Conservation (phyloP, 805 yeast genomes). For the Isabelozyma pseudorhagii region DNA sequence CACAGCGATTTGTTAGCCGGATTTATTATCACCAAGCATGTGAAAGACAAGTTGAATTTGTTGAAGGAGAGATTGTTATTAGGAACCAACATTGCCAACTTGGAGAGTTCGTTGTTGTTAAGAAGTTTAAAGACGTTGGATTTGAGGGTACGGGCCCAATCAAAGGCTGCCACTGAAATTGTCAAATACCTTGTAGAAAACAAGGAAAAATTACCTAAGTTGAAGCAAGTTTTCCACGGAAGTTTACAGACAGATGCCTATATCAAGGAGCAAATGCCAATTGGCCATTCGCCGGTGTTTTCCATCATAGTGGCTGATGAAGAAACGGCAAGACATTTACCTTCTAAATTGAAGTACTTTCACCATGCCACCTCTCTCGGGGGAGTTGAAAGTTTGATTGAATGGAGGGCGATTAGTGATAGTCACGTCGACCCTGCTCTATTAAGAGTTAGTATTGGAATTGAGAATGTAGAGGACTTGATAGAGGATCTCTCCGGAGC, state of each 20-base stretch:
- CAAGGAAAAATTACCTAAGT: constrained; percentile 39
- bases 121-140: constrained; percentile 82
- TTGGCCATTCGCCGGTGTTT: constrained; percentile 71
- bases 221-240: constrained; percentile 62
- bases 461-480: constrained; percentile 74
- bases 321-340: constrained; percentile 59
- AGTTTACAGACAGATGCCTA: constrained; percentile 71
- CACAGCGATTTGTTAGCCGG: constrained; percentile 91
- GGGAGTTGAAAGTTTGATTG: constrained; percentile 86
- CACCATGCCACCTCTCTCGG: constrained; percentile 93
- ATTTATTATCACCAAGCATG: constrained; percentile 61
- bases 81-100: constrained; percentile 77
- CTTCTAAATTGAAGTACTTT: constrained; percentile 64
- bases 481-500: constrained; percentile 71
- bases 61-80: constrained; percentile 61
- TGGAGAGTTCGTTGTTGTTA: constrained; percentile 70
- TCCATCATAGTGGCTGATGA: constrained; percentile 52
- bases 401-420: constrained; percentile 79
- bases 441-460: constrained; percentile 76
- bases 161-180: constrained; percentile 56
- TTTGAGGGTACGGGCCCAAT: constrained; percentile 66
- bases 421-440: constrained; percentile 51
- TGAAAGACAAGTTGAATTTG: constrained; percentile 43
- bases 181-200: constrained; percentile 59
- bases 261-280: constrained; percentile 62